Evolutionary conservation across 2,329 filamentous ascomycete genomes (phyloP), one percentile per base, ranked within the genome.

Genomic region (Phialophora macrospora): DNA sequence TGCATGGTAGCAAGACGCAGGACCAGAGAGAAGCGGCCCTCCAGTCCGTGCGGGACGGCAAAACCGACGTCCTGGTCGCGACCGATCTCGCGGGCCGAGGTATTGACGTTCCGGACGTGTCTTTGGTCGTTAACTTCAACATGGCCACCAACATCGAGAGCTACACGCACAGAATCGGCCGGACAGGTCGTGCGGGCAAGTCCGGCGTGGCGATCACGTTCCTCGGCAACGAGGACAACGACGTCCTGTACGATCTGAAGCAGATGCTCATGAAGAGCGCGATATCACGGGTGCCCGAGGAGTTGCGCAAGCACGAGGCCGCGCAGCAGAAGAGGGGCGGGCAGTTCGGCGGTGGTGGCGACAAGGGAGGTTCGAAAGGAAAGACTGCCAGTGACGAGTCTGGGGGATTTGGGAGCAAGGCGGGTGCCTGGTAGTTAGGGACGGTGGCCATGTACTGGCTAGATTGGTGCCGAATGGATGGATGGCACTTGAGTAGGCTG

Each of bases 61-160:
- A 86, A 58, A 91, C 91, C 0, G 90, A 97, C 68, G 91, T 99
- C 0, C 86, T 99, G 44, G 95, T 99, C 60, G 95, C 95, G 0
- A 99, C 95, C 1, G 95, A 99, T 80, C 82, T 99, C 64, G 95
- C 95, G 0, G 95, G 94, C 69, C 88, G 95, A 83, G 95, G 95
- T 92, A 97, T 99, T 77, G 95, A 99, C 79, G 93, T 99, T 3
- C 88, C 91, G 0, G 95, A 98, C 75, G 95, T 99, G 48, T 91
- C 87, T 68, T 85, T 99, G 66, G 95, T 99, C 64, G 85, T 99
- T 77, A 99, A 99, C 82, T 99, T 98, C 86, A 99, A 98, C 83
- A 98, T 99, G 95, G 90, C 95, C 0, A 88, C 82, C 12, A 92
- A 84, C 72, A 98, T 99, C 72, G 95, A 99, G 80, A 90, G 87